Percentiles rank a stretch among this genome's conserved stretches.
These are phyloP conservation scores for Wickerhamiella domercqiae DNA, from an alignment of 805 yeast genomes.

Conservation along the genomic window DNA sequence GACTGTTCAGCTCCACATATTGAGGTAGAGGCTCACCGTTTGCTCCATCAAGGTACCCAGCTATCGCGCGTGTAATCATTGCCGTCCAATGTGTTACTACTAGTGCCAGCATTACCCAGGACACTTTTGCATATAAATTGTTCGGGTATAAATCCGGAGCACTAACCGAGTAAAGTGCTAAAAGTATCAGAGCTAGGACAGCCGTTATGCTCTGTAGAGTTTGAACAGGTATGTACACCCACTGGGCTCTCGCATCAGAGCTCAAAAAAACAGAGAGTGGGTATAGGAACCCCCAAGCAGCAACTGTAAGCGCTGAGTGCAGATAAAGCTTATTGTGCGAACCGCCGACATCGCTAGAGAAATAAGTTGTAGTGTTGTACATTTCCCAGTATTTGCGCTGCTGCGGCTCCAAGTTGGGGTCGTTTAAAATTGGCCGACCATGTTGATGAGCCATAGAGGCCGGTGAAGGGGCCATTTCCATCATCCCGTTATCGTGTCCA, in stretches of 20 bases:
- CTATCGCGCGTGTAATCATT: conserved; percentile 13
- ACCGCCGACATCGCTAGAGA: conserved; percentile 31
- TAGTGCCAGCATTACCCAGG: conserved; percentile 41
- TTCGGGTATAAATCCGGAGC: conserved; percentile 61
- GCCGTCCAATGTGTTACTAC: conserved; percentile 38
- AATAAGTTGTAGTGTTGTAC: conserved; percentile 65
- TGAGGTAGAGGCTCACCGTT: not conserved
- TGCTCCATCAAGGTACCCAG: conserved; percentile 5
- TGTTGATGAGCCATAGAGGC: conserved; percentile 16
- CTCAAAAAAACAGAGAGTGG: conserved; percentile 57
- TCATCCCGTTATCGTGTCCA: conserved; percentile 1
- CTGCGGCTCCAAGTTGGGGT: conserved; percentile 49
- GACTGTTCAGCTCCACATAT: not conserved
- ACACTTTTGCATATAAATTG: conserved; percentile 56
- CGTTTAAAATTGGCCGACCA: conserved; percentile 34
- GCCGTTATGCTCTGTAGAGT: conserved; percentile 32
- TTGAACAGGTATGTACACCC: conserved; percentile 37
- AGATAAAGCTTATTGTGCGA: conserved; percentile 36
- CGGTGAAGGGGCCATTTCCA: conserved; percentile 12
- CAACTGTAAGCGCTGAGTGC: conserved; percentile 35
- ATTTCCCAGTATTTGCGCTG: conserved; percentile 64
- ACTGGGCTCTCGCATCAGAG: conserved; percentile 40
- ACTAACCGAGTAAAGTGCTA: conserved; percentile 41
- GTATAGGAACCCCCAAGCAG: conserved; percentile 39
- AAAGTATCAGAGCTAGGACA: conserved; percentile 36